Evolutionary conservation across 305 asterid species (phyloP).

Genomic region (Fraxinus albicans): DNA sequence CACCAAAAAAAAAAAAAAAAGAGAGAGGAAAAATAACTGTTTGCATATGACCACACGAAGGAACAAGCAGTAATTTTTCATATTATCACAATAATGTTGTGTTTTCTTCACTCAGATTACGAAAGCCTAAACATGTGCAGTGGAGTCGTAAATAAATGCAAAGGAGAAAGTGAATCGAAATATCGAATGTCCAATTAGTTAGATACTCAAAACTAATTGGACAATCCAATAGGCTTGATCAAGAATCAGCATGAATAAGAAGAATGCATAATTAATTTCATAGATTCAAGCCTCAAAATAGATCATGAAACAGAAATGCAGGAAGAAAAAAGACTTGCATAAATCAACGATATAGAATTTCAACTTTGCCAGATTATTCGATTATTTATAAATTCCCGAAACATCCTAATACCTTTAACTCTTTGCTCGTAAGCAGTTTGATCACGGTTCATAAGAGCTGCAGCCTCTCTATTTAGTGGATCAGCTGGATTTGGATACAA

Average conservation of each 20-base stretch:
- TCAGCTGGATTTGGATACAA: conserved; percentile 90
- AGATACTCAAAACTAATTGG: background rate
- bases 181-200: background rate
- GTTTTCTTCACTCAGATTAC: background rate
- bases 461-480: conserved; percentile 95
- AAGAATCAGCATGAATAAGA: background rate
- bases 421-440: conserved; percentile 64
- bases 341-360: background rate
- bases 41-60: background rate
- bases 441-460: conserved; percentile 87
- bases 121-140: background rate
- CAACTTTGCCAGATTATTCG: background rate
- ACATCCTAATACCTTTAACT: conserved; percentile 68
- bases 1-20: no score
- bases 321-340: background rate
- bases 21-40: background rate
- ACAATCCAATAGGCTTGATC: background rate
- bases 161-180: background rate
- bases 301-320: background rate
- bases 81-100: background rate
- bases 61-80: background rate
- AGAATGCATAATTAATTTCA: background rate
- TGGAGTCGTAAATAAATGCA: background rate
- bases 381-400: background rate
- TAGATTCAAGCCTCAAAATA: background rate